These are phyloP conservation scores for Tothia fuscella DNA, from an alignment of 2,329 filamentous ascomycete species.

Conservation along the genomic window DNA sequence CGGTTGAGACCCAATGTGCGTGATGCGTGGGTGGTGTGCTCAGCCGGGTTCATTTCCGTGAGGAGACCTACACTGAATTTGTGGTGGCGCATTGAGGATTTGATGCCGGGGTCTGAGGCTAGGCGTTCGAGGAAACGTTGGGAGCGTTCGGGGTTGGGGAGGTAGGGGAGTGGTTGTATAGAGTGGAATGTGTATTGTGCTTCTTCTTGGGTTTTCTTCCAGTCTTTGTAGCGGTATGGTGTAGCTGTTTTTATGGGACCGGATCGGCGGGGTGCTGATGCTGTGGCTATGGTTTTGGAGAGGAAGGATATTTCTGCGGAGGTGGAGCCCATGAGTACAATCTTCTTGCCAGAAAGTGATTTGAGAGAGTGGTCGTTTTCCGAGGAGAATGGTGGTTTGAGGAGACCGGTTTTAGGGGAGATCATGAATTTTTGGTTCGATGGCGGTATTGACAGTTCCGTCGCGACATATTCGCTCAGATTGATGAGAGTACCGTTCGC, in stretches of 20 bases:
- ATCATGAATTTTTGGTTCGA: slow-evolving; percentile 57
- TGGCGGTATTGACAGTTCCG: slow-evolving; percentile 45
- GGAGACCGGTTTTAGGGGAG: slow-evolving; percentile 50
- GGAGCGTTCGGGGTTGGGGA: slow-evolving; percentile 63
- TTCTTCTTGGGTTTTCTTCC: slow-evolving; percentile 43
- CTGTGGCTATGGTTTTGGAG: slow-evolving; percentile 23
- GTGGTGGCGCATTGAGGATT: slow-evolving; percentile 70
- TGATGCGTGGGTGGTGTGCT: slow-evolving; percentile 72
- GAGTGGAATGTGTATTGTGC: slow-evolving; percentile 69
- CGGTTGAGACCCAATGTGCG: slow-evolving; percentile 77
- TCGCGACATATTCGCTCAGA: slow-evolving; percentile 47
- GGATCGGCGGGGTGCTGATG: slow-evolving; percentile 27
- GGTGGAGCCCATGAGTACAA: slow-evolving; percentile 54
- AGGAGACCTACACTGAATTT: slow-evolving; percentile 74
- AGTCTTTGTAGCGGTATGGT: slow-evolving; percentile 27
- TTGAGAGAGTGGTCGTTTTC: slow-evolving; percentile 37
- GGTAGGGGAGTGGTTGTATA: slow-evolving; percentile 61
- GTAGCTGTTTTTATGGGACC: slow-evolving; percentile 29
- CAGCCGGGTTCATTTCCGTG: slow-evolving; percentile 88
- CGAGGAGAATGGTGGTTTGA: slow-evolving; percentile 53
- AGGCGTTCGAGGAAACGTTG: slow-evolving; percentile 63
- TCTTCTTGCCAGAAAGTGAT: slow-evolving; percentile 43
- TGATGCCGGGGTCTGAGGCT: slow-evolving; percentile 74
- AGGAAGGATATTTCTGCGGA: slow-evolving; percentile 47
- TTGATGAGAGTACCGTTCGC: slow-evolving; percentile 41